These are phyloP conservation scores for Exophiala sp. DNA, from an alignment of 2,329 filamentous ascomycete genomes.

Conservation along the genomic window DNA sequence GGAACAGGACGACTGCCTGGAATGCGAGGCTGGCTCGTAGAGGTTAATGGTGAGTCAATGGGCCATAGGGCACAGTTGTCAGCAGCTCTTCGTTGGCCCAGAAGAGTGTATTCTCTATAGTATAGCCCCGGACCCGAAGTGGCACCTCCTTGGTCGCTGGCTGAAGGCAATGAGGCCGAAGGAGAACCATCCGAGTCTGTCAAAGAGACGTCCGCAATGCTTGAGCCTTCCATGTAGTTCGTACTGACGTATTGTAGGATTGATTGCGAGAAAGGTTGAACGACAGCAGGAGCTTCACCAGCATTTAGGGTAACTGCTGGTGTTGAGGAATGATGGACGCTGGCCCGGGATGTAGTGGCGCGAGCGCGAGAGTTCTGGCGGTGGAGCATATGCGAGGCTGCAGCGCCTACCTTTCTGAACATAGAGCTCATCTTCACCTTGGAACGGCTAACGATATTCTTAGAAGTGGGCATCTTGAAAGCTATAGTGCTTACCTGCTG, in stretches of 20 bases:
- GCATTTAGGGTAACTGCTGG: background rate
- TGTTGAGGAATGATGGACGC: background rate
- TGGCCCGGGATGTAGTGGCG: background rate
- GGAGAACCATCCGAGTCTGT: background rate
- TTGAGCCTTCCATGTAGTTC: background rate
- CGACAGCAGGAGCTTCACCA: background rate
- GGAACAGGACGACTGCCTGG: background rate
- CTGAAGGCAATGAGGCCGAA: background rate
- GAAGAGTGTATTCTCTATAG: background rate
- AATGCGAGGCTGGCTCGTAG: background rate
- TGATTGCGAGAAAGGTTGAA: background rate
- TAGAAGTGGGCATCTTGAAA: background rate
- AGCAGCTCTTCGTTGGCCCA: background rate
- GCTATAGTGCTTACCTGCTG: background rate
- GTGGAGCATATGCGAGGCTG: background rate
- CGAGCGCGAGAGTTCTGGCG: background rate
- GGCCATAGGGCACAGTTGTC: background rate
- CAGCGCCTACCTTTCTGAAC: background rate
- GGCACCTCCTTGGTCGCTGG: background rate
- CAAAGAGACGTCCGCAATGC: constrained; percentile 2
- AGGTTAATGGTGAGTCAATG: background rate
- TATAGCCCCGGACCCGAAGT: background rate
- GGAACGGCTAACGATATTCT: background rate
- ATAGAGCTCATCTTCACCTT: background rate
- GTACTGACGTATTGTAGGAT: background rate